phyloP scores from a whole-genome alignment of 2,329 filamentous ascomycete genomes.

The Xylaria sp. region DNA sequence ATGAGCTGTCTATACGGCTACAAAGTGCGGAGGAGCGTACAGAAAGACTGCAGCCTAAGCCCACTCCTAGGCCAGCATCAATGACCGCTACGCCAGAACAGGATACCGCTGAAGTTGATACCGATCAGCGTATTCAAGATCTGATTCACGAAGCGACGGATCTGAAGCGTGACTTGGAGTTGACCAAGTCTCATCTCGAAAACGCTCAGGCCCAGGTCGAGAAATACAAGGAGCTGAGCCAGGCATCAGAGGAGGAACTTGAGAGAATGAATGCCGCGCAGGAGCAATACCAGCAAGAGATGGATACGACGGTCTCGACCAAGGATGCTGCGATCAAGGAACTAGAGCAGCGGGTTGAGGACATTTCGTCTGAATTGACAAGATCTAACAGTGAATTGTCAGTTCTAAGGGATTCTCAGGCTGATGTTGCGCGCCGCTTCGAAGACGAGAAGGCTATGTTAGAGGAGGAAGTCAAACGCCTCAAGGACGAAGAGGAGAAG shows the following conservation, averaged over 20 bases:
- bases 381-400: constrained; percentile 83
- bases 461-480: constrained; percentile 75
- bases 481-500: constrained; percentile 83
- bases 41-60: constrained; percentile 78
- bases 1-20: constrained; percentile 86
- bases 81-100: constrained; percentile 45
- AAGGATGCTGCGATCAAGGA: constrained; percentile 82
- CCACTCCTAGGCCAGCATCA: constrained; percentile 61
- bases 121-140: constrained; percentile 72
- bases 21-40: constrained; percentile 87
- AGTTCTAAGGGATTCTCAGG: constrained; percentile 76
- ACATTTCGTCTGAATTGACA: constrained; percentile 79
- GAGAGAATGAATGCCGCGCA: constrained; percentile 77
- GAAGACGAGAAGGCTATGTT: constrained; percentile 82
- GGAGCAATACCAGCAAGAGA: constrained; percentile 86
- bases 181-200: constrained; percentile 79
- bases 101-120: constrained; percentile 47
- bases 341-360: constrained; percentile 80
- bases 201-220: constrained; percentile 80
- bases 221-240: constrained; percentile 86
- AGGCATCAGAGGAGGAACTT: constrained; percentile 84
- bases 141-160: constrained; percentile 82
- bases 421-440: constrained; percentile 69
- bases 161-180: constrained; percentile 82
- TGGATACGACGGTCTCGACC: constrained; percentile 72